Base-by-base conservation (phyloP, 2,329 filamentous ascomycete species). In the Fusarium luffae region DNA sequence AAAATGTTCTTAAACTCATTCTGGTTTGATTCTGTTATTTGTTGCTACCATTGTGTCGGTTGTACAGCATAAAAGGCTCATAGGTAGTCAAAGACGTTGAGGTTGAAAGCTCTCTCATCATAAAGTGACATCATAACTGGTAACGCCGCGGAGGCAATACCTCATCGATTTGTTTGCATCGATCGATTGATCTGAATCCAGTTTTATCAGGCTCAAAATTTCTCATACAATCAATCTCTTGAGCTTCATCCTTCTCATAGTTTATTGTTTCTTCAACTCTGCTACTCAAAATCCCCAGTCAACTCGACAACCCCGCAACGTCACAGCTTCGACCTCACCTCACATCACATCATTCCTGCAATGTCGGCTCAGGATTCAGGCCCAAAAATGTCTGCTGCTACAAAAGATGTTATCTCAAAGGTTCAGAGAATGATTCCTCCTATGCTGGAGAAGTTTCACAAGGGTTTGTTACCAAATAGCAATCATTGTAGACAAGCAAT, bases 381-480 rank as follows among this genome's bases (percentile, higher is more conserved):
- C 25, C 75, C 79, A 46, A 80, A 84, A 21, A 92, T 93, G 86
- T 90, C 91, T 66, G 82, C 87, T 69, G 83, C 89, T 27, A 93
- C 94, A 23, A 92, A 89, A 80, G 89, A 92, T 73, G 84, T 97
- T 55, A 84, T 99, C 60, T 82, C 85, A 72, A 95, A 93, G 81
- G 93, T 94, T 77, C 92, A 91, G 85, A 93, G 91, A 78, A 92
- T 99, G 84, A 88, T 99, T 63, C 96, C 96, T 70, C 96, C 96
- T 13, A 93, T 99, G 93, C 87, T 98, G 56, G 93, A 96, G 78
- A 93, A 89, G 77, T 98, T 98, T 78, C 96, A 98, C 82, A 99
- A 99, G 86, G 96, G 95, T 93, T 77, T 49, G 82, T 63, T 23
- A 7, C 32, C 21, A 47, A 4, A 44, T 13, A 47, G 12, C 23